A percentile compares a stretch with the other conserved stretches of the same genome.
Conservation (phyloP, 192 early-diverging fungal species). For the Coemansia biformis region DNA sequence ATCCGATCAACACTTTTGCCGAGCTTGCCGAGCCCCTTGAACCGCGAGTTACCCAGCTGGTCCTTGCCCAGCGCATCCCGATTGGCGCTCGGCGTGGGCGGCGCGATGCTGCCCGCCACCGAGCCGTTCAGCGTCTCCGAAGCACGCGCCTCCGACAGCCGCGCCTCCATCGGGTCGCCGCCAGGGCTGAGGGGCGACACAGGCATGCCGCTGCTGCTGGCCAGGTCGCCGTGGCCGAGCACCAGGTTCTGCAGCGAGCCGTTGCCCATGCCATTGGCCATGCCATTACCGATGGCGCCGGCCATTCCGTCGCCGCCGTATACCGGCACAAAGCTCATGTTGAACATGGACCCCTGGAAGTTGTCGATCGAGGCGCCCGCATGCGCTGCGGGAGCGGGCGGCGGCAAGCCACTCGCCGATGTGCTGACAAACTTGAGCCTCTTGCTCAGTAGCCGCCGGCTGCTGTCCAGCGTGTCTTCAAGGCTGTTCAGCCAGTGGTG, state of each 20-base stretch:
- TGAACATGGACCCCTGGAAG: conserved; percentile 26
- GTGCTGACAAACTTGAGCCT: conserved; percentile 47
- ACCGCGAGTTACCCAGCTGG: conserved; percentile 42
- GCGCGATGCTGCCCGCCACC: conserved; percentile 14
- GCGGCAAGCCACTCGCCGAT: not conserved
- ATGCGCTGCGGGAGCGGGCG: not conserved
- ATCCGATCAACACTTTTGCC: conserved; percentile 51
- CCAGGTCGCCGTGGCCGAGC: conserved; percentile 34
- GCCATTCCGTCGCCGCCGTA: too few relatives aligned
- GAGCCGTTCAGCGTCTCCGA: too few relatives aligned
- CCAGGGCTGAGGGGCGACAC: conserved; percentile 41
- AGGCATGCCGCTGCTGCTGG: conserved; percentile 12
- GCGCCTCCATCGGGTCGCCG: conserved; percentile 12
- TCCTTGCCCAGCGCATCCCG: conserved; percentile 45
- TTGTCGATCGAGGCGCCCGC: conserved; percentile 28
- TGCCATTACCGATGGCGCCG: too few relatives aligned
- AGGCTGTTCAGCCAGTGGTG: conserved; percentile 50
- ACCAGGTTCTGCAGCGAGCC: conserved; percentile 36
- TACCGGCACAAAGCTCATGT: not conserved
- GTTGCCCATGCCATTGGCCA: conserved; percentile 10
- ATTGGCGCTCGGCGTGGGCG: conserved; percentile 11
- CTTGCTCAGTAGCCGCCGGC: conserved; percentile 38
- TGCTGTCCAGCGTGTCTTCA: conserved; percentile 42
- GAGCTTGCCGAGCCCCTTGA: conserved; percentile 47
- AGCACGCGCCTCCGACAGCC: conserved; percentile 18